A percentile compares a stretch with the other conserved stretches of the same genome.
phyloP scores from a whole-genome alignment of 805 yeast genomes.

The Saccharomycopsis sp. region DNA sequence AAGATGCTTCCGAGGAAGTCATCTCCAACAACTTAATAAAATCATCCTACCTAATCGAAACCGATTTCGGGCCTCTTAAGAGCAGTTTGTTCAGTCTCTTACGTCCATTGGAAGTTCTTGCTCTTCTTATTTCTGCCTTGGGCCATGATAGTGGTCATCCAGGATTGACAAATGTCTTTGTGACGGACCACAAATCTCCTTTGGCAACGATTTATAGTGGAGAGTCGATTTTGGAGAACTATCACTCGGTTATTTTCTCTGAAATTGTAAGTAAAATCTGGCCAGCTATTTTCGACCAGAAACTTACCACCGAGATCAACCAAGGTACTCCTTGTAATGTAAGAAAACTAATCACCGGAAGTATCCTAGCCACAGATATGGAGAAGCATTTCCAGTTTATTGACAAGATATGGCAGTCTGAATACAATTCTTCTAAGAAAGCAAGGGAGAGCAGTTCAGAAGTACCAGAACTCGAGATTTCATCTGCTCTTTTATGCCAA shows the following conservation, averaged over 20 bases:
- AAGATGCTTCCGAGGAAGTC: background rate
- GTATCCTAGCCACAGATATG: constrained; percentile 88
- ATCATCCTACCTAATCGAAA: background rate
- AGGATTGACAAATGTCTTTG: constrained; percentile 79
- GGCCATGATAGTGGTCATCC: constrained; percentile 98
- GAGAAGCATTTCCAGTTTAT: constrained; percentile 75
- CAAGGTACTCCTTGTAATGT: constrained; percentile 22
- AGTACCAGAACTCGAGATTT: constrained; percentile 22
- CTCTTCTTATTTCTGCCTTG: constrained; percentile 70
- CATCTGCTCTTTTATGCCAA: constrained; percentile 45
- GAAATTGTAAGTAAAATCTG: constrained; percentile 45
- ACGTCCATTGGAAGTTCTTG: constrained; percentile 44
- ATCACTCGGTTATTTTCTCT: constrained; percentile 63
- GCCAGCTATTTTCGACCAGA: constrained; percentile 33
- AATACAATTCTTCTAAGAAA: constrained; percentile 21
- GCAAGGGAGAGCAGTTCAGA: constrained; percentile 9
- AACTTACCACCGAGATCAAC: constrained; percentile 8
- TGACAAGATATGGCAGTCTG: constrained; percentile 39
- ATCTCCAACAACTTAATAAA: background rate
- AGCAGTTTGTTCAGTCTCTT: background rate
- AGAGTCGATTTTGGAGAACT: constrained; percentile 72
- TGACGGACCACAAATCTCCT: constrained; percentile 54
- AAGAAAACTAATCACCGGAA: constrained; percentile 29
- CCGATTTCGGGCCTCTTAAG: constrained; percentile 7
- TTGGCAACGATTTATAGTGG: constrained; percentile 56